Base-by-base conservation (phyloP, 306 rosid species). In the Cicer bijugum region DNA sequence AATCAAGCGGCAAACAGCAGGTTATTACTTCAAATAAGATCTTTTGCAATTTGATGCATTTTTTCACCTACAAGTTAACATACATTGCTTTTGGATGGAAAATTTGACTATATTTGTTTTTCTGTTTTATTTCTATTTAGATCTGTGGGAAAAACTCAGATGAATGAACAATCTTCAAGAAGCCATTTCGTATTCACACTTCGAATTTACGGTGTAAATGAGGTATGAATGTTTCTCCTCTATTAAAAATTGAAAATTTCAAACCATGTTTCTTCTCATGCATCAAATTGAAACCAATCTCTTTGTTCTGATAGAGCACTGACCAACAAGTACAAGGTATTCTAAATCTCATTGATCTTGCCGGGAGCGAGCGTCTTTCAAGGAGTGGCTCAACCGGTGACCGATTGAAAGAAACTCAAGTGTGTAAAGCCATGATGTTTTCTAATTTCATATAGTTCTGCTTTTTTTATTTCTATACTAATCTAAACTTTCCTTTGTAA, bases 161-260 rank as follows among this genome's bases (percentile, higher is more conserved):
- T 91, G 96, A 94, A 94, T 37, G 99, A 94, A 82, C 90, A 87
- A 82, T 94, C 99, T 58, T 94, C 99, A 57, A 90, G 99, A 80
- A 94, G 99, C 76, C 99, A 94, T 82, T 94, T 94, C 76, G 99
- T 94, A 69, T 91, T 94, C 88, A 94, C 97, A 10, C 95, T 94
- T 53, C 87, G 96, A 61, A 89, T 94, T 78, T 90, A 83, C 55
- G 97, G 99, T 42, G 84, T 87, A 64, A 94, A 94, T 55, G 99
- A 91, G 99, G 99, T 94, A 81, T 44, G 51, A 33, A 39, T 58
- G 68, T 67, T 58, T 58, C 46, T 69, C 20, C 70, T 23, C 39
- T 63, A 8, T 50, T n/a, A 55, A 37, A 45, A 12, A 35, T 52
- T 23, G 20, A 62, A 63, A 28, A n/a, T 77, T 52, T 23, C 20